Evolutionary conservation across 1,139 yeast genomes (phyloP).

Genomic region (Saccharomycopsis hybrid): DNA sequence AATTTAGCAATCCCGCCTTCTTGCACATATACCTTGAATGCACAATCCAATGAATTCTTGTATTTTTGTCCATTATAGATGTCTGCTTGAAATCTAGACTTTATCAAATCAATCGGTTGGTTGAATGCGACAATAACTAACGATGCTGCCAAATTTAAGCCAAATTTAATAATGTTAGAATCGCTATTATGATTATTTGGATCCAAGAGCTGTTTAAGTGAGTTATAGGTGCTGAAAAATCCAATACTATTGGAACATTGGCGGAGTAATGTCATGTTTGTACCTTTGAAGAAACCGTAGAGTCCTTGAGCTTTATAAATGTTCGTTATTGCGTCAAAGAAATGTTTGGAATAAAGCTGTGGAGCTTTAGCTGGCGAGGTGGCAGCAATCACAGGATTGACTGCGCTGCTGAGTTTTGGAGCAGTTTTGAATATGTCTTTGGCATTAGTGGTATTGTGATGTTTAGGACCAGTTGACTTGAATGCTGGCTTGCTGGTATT

Average conservation of each 20-base stretch:
- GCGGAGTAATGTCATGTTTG: conserved; percentile 69
- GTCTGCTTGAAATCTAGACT: conserved; percentile 82
- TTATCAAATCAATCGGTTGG: conserved; percentile 87
- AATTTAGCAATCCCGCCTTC: conserved; percentile 55
- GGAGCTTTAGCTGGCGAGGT: conserved; percentile 35
- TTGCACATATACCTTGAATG: conserved; percentile 59
- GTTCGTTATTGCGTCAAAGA: conserved; percentile 49
- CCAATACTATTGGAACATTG: conserved; percentile 77
- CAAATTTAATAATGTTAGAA: conserved; percentile 41
- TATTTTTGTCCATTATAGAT: conserved; percentile 51
- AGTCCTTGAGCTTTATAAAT: conserved; percentile 70
- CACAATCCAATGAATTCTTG: conserved; percentile 65
- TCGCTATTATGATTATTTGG: conserved; percentile 40
- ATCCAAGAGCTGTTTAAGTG: conserved; percentile 61
- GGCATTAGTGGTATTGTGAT: conserved; percentile 1
- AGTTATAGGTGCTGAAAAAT: conserved; percentile 77
- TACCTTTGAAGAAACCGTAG: conserved; percentile 75
- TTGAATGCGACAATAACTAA: conserved; percentile 68
- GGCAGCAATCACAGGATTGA: conserved; percentile 10
- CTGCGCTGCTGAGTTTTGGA: background rate
- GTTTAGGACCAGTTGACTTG: background rate
- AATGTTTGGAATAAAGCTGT: conserved; percentile 45
- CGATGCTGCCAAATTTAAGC: conserved; percentile 45
- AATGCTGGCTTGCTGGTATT: background rate
- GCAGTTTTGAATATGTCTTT: background rate